phyloP scores from a whole-genome alignment of 176 grass and related monocot species.

The Pharus latifolius region DNA sequence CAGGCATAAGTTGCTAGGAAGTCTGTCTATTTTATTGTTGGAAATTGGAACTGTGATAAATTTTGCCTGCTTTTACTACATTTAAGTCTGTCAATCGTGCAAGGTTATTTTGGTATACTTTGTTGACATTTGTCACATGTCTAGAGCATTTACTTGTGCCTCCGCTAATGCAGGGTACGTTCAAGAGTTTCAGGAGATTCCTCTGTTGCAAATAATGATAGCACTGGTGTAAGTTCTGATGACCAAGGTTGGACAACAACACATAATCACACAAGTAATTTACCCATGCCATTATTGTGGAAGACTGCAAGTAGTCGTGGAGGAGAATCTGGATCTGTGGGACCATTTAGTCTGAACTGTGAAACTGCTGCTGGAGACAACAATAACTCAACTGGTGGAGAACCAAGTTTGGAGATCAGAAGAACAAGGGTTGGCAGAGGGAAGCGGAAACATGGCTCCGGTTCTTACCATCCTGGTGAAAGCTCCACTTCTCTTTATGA shows the following conservation, averaged over 20 bases:
- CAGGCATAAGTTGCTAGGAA: too few relatives aligned
- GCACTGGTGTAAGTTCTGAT: background rate
- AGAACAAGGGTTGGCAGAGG: conserved; percentile 6
- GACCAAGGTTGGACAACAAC: conserved; percentile 37
- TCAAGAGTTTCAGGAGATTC: conserved; percentile 6
- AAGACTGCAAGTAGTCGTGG: background rate
- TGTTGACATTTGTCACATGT: background rate
- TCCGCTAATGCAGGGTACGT: conserved; percentile 13
- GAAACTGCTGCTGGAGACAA: background rate
- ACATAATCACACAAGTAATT: conserved; percentile 21
- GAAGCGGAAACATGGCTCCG: conserved; percentile 34
- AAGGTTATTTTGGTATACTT: background rate
- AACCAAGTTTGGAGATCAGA: conserved; percentile 8
- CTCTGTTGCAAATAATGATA: background rate
- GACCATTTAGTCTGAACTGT: background rate
- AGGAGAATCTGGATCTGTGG: conserved; percentile 14
- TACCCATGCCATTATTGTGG: background rate
- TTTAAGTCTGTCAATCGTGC: background rate
- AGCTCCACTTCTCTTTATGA: conserved; percentile 27
- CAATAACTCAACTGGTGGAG: background rate
- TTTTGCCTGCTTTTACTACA: background rate
- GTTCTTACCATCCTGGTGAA: conserved; percentile 16
- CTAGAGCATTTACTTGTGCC: background rate
- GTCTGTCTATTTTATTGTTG: too few relatives aligned
- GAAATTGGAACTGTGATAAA: too few relatives aligned